Evolutionary conservation across 1,284 basidiomycete species (phyloP).

Genomic region (Thelephora terrestris): DNA sequence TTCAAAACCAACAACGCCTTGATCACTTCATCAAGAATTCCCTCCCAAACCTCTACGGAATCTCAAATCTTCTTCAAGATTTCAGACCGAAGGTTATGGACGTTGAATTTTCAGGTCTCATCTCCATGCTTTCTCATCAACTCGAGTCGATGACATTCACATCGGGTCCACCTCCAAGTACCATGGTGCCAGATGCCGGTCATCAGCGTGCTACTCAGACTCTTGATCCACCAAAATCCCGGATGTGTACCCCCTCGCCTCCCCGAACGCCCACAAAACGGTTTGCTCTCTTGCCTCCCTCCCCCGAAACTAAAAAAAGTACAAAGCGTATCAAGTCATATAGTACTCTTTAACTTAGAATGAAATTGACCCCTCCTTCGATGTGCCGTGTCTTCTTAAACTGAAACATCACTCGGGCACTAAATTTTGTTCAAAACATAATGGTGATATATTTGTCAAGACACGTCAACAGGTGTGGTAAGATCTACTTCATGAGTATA

Average conservation of each 20-base stretch:
- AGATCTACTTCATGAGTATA: no score
- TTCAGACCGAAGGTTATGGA: neutral
- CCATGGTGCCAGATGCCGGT: neutral
- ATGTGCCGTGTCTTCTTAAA: no score
- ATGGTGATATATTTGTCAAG: no score
- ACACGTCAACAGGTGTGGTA: no score
- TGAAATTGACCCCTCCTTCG: no score
- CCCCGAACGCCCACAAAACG: neutral
- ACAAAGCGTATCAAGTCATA: neutral
- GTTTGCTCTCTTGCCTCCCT: neutral
- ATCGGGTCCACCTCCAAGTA: neutral
- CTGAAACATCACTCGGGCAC: no score
- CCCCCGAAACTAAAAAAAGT: neutral
- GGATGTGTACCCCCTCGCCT: neutral
- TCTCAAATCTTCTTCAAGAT: neutral
- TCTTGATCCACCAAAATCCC: neutral
- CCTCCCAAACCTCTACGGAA: neutral
- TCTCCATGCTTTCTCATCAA: neutral
- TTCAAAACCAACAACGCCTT: neutral
- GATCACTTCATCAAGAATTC: constrained; percentile 3
- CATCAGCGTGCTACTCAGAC: neutral
- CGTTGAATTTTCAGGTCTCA: neutral
- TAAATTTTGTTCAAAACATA: no score
- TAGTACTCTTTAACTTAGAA: neutral
- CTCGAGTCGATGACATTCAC: neutral